Evolutionary conservation across 768 basidiomycete species (phyloP), one percentile per base, ranked within the genome.

Genomic region (Wakefieldia striispora): DNA sequence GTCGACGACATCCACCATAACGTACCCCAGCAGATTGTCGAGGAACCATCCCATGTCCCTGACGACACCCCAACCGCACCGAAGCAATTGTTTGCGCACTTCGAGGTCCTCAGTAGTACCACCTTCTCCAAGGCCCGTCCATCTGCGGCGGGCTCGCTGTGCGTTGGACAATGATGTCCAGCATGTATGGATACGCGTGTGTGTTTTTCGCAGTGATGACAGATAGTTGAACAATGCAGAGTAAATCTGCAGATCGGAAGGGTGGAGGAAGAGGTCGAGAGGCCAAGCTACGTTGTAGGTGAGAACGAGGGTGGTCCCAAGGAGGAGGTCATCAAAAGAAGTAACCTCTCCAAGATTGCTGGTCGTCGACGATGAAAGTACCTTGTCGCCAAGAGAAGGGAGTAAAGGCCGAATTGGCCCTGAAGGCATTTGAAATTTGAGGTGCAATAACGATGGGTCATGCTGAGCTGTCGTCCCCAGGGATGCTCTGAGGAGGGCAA

Each of bases 21-120:
- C 81, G 65, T 97, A 95, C 10, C 83, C 83, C 47, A 90, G 70
- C 3, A 97, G 62, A 23, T 83, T 84, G 64, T 94, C 91, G 49
- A 95, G 72, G 63, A 94, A 95, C 91, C 91, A 95, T 36, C 83
- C 80, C 92, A 95, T 93, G 60, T 88, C 83, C 60, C 91, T 72
- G 8, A 93, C 86, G 26, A 87, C 79, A 1, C 90, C 91, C 93
- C 93, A 97, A 2, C 87, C 86, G 51, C 83, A 85, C 50, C 92
- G 76, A 49, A 91, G 72, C 17, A 92, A 75, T 43, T 74, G 74
- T 50, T 79, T 77, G 34, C 90, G 79, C 11, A 75, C 76, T 37
- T 83, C 77, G 34, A 82, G 69, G 57, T 91, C 90, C 57, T 86
- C 86, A 0, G 65, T 71, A 4, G 86, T 90, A 3, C 91, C 91